Evolutionary conservation across 2,329 filamentous ascomycete genomes (phyloP), one percentile per base, ranked within the genome.

Genomic region (Cordyceps militaris): DNA sequence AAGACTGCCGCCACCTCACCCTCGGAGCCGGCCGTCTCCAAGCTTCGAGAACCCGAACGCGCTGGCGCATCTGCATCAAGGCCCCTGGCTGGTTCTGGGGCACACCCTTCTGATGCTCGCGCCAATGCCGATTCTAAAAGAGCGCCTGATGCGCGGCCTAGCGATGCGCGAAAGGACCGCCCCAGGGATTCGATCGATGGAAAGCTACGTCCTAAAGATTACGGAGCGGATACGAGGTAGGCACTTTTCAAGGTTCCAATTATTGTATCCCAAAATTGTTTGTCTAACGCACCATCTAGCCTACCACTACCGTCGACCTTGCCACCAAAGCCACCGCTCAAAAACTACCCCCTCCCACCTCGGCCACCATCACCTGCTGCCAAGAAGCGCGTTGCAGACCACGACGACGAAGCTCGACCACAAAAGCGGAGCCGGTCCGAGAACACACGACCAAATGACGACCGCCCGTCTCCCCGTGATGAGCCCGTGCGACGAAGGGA

Each of bases 341-440:
- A 64, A 56, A 67, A 57, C n/a, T 57, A 61, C 47, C 66, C 66
- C 30, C 60, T 71, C 43, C 69, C 73, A 47, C 64, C 73, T 53
- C 60, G 73, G 64, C 66, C 72, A 63, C 61, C 67, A n/a, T 78
- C 72, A 40, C 76, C 73, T 8, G 75, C 77, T 51, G 74, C 66
- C 60, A 77, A 74, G 63, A 82, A 81, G 68, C 77, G 79, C 42
- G 60, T 65, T 11, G 67, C 71, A 14, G 79, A 82, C 16, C 51
- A 61, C 7, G 76, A 80, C 21, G 77, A 78, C 26, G 71, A 73
- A 32, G 59, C 64, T 24, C 74, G 78, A 56, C 71, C 74, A 1
- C 70, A 70, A 55, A 83, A 83, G 66, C 75, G 79, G 57, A 66
- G 69, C 24, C 77, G 71, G 58, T 67, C 74, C 21, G 78, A 79